Base-by-base conservation (phyloP, 192 early-diverging fungal genomes). In the Chytriomyces sp. region DNA sequence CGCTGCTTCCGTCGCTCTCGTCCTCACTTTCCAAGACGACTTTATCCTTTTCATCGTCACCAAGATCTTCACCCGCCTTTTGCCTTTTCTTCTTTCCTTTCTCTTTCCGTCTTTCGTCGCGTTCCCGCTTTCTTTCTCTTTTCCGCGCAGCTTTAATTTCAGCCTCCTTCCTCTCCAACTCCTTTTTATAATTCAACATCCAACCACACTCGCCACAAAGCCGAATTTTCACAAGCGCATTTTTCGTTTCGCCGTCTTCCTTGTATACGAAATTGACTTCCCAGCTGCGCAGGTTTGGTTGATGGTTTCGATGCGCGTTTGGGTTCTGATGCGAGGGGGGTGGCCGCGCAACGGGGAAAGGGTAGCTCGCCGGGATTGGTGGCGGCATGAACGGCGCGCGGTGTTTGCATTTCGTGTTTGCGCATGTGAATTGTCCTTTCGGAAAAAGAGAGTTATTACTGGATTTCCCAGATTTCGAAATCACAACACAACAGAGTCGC, bases 251-350 rank as follows among this genome's bases (percentile, higher is more conserved):
- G 0, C 86, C 87, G 63, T 85, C 85, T 78, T 96, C 94, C 26
- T 91, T 77, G 81, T 95, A 96, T 8, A 77, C 90, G 78, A 96
- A 96, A 72, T 94, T 94, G 11, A 96, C 91, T 78, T 96, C 94
- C 94, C 94, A 96, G 46, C 91, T 91, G 47, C 86, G 77, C 18
- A 96, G 78, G 5, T 80, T 77, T 9, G 72, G 45, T 77, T 72
- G 11, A 73, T 64, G n/a, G 66, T 75, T 6, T 80, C 67, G 20
- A 82, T 16, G 10, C 18, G 13, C 2, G 62, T 64, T 64, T 57
- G 53, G 53, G 28, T 35, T 35, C 28, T 35, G 28, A 35, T 76
- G 49, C 64, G 69, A 61, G 16, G 57, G 57, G 63, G 63, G 13
- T 24, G 63, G 18, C 68, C 13, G 0, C 24, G 46, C n/a, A 57